A percentile compares a stretch with the other conserved stretches of the same genome.
Conservation (phyloP, 225 moss, liverwort and hornwort species). For the Pseudoscleropodium purum region DNA sequence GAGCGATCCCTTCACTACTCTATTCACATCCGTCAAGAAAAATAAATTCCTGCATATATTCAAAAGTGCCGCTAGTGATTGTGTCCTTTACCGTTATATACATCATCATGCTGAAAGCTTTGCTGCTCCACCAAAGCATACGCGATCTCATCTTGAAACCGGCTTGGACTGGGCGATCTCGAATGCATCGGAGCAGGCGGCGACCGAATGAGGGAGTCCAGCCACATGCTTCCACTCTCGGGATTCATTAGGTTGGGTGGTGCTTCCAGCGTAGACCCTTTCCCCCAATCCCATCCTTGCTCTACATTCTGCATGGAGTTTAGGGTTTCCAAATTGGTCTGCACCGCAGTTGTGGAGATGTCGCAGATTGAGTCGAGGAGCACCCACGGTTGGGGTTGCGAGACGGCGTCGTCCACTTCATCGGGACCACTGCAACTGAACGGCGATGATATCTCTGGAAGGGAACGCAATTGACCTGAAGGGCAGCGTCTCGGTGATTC, state of each 20-base stretch:
- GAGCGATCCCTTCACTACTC: no score
- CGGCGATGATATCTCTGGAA: not conserved
- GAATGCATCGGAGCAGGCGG: not conserved
- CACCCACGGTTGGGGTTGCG: not conserved
- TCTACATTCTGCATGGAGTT: not conserved
- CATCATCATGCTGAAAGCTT: no score
- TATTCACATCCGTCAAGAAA: no score
- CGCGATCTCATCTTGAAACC: not conserved
- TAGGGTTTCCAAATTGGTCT: not conserved
- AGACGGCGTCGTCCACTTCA: not conserved
- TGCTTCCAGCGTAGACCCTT: no score
- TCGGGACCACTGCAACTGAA: no score
- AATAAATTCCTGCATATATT: no score
- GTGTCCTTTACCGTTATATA: no score
- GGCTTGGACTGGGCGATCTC: not conserved
- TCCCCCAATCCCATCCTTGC: not conserved
- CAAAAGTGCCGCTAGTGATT: no score
- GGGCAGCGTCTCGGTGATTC: not conserved
- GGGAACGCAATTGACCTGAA: no score
- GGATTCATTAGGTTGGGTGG: no score
- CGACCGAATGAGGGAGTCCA: not conserved
- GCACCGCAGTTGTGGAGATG: not conserved
- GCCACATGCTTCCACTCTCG: not conserved
- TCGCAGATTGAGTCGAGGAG: not conserved
- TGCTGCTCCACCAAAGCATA: no score